Base-by-base conservation (phyloP, 768 basidiomycete species). In the Boletus coccyginus region DNA sequence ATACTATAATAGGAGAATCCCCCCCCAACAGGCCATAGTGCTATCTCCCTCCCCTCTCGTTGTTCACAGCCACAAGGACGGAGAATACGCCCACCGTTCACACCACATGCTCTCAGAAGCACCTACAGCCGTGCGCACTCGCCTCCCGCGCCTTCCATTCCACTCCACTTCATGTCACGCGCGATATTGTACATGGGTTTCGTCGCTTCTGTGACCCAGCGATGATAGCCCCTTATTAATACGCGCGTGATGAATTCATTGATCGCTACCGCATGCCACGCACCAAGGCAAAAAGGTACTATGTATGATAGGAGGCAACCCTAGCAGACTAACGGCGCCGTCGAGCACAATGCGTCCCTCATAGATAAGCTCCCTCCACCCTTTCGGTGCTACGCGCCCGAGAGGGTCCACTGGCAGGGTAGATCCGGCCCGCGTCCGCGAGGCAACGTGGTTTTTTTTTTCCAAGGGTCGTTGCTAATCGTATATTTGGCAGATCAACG, bases 201-300 rank as follows among this genome's bases (percentile, higher is more conserved):
- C 46, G 17, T 52, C 7, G 51, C 40, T 60, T 46, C 48, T 44
- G 59, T 61, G 59, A 56, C 45, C 44, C 58, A 50, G 59, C 51
- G 59, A 50, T 42, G 42, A 50, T 38, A 24, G 17, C 6, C 17
- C 45, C 53, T 42, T 51, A 44, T 59, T 38, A 17, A 51, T 43
- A 24, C 50, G 48, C 42, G 29, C 58, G 57, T 59, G 58, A 60
- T 49, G 35, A 21, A 35, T 62, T 57, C 55, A 62, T 62, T 62
- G 39, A 49, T 60, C 46, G 38, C 57, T 50, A 40, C 21, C 42
- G 52, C 31, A 32, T 46, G 39, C 57, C 58, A 46, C 40, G 38
- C 43, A 31, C n/a, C 46, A 36, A 43, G 11, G 13, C 17, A 7
- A 56, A 36, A 33, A 27, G 27, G 27, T 27, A 27, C 27, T 27